These are phyloP conservation scores for Fraxinus nigra DNA, from an alignment of 305 asterid species.

Conservation along the genomic window DNA sequence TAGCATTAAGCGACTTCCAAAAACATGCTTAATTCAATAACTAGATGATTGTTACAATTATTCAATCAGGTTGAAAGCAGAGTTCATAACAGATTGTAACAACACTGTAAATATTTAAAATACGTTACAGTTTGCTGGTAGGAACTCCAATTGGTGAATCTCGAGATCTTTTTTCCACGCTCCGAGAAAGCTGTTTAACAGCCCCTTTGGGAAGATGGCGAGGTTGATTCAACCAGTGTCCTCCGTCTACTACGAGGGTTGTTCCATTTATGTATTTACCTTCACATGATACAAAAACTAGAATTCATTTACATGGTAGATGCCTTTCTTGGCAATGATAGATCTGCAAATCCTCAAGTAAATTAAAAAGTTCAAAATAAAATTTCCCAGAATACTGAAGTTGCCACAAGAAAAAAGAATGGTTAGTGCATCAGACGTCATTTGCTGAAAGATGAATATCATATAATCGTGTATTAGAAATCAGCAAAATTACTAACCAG, in stretches of 20 bases:
- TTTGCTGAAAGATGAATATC: background rate
- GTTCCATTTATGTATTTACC: constrained; percentile 57
- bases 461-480: background rate
- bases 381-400: background rate
- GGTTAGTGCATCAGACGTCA: background rate
- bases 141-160: constrained; percentile 46
- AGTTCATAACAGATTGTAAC: background rate
- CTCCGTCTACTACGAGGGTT: constrained; percentile 49
- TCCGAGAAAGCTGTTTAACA: constrained; percentile 46
- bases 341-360: background rate
- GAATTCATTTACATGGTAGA: background rate
- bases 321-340: background rate
- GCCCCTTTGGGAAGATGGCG: constrained; percentile 54
- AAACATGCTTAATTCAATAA: background rate
- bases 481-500: constrained; percentile 52
- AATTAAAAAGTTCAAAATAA: background rate
- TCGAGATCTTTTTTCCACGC: constrained; percentile 49
- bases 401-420: background rate
- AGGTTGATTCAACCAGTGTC: constrained; percentile 56
- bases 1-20: background rate
- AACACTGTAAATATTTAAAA: background rate
- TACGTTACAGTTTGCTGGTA: constrained; percentile 47
- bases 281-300: constrained; percentile 15
- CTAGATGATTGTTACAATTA: background rate
- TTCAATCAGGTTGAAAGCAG: no score